phyloP scores from a whole-genome alignment of 148 eudicot genomes.

The Rhododendron griersonianum region DNA sequence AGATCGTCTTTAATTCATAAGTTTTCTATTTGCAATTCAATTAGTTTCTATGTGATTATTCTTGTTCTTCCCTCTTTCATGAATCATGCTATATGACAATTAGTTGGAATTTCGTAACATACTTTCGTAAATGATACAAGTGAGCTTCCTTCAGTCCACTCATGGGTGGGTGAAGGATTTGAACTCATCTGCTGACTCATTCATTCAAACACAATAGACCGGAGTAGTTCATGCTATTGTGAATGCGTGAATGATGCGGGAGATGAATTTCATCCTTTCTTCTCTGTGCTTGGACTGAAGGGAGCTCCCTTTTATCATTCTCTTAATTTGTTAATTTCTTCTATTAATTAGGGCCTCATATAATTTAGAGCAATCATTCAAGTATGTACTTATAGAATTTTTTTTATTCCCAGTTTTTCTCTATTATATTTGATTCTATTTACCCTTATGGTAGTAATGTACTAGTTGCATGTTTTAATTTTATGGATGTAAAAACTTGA shows the following conservation, averaged over 20 bases:
- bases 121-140: neutral
- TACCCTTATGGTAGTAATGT: neutral
- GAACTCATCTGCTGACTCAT: conserved; percentile 36
- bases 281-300: conserved; percentile 43
- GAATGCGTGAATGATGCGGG: conserved; percentile 42
- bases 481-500: neutral
- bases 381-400: neutral
- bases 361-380: neutral
- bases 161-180: conserved; percentile 27
- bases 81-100: neutral
- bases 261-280: conserved; percentile 26
- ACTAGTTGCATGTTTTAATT: neutral
- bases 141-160: conserved; percentile 47
- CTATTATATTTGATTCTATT: neutral
- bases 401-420: neutral
- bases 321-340: neutral
- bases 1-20: neutral
- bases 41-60: neutral
- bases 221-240: conserved; percentile 17
- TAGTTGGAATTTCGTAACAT: neutral
- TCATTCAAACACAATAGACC: conserved; percentile 28
- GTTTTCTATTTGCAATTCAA: neutral
- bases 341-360: neutral
- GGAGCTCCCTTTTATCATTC: conserved; percentile 33
- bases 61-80: neutral